Conservation (phyloP, 192 early-diverging fungal genomes). For the Coemansia sp. region DNA sequence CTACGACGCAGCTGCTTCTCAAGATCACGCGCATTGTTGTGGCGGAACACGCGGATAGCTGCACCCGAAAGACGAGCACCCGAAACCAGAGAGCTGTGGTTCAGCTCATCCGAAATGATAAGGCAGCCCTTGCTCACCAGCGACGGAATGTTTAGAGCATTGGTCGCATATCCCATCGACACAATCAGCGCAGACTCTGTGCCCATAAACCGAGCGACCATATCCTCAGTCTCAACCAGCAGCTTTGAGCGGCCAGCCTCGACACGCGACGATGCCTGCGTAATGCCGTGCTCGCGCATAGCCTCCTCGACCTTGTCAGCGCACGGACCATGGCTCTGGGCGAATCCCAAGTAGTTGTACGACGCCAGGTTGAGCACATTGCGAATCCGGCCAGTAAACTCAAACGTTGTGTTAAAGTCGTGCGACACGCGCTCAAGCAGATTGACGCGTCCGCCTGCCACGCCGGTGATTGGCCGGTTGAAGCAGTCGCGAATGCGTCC, state of each 20-base stretch:
- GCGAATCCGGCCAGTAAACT: constrained; percentile 75
- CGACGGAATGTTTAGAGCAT: constrained; percentile 90
- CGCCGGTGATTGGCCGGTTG: constrained; percentile 91
- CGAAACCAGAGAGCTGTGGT: constrained; percentile 92
- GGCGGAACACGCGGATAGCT: constrained; percentile 88
- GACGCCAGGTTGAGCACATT: constrained; percentile 91
- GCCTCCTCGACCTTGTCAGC: constrained; percentile 87
- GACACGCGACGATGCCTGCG: constrained; percentile 62
- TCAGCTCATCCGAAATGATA: constrained; percentile 94
- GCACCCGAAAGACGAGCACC: constrained; percentile 91
- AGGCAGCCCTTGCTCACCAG: constrained; percentile 81
- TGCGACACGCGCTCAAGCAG: constrained; percentile 82
- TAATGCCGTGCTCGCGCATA: constrained; percentile 71
- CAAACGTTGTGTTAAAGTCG: constrained; percentile 83
- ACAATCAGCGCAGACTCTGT: constrained; percentile 82
- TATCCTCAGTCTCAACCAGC: constrained; percentile 75
- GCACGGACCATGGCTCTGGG: constrained; percentile 88
- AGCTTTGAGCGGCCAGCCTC: constrained; percentile 73
- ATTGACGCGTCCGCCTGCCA: constrained; percentile 83
- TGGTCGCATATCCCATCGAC: constrained; percentile 97
- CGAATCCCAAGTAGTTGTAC: constrained; percentile 99
- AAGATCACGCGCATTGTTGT: constrained; percentile 83
- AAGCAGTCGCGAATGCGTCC: constrained; percentile 87
- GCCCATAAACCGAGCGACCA: constrained; percentile 89
- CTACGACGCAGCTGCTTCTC: constrained; percentile 78